A percentile compares a stretch with the other conserved stretches of the same genome.
Evolutionary conservation across 768 basidiomycete species (phyloP).

Genomic region (Calocybe gangraenosa): DNA sequence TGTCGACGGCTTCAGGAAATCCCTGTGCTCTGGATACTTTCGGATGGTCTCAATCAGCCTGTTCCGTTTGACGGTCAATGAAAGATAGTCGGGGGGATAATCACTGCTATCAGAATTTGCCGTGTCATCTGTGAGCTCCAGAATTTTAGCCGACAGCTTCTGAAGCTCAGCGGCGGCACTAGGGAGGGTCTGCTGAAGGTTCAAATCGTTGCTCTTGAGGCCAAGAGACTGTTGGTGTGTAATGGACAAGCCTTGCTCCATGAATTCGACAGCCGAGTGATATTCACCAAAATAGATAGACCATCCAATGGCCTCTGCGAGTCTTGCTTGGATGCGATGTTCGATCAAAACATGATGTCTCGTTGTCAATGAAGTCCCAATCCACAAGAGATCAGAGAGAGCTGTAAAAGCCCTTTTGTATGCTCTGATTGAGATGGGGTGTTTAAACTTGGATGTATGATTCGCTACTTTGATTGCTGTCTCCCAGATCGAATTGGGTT

Average conservation of each 20-base stretch:
- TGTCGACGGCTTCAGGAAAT: slow-evolving; percentile 22
- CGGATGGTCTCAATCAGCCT: slow-evolving; percentile 22
- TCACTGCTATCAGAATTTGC: not conserved
- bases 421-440: not conserved
- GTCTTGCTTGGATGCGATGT: not conserved
- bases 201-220: not conserved
- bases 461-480: too few relatives aligned
- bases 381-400: slow-evolving; percentile 3
- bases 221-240: slow-evolving; percentile 7
- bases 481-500: too few relatives aligned
- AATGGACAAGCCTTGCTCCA: slow-evolving; percentile 9
- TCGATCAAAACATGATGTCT: not conserved
- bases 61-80: slow-evolving; percentile 4
- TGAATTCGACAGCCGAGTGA: slow-evolving; percentile 4
- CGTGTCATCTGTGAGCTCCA: not conserved
- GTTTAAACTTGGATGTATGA: too few relatives aligned
- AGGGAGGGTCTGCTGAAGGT: not conserved
- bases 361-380: not conserved
- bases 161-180: not conserved
- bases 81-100: not conserved
- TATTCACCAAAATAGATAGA: slow-evolving; percentile 5
- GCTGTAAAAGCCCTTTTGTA: not conserved
- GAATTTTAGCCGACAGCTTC: not conserved
- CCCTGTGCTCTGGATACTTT: slow-evolving; percentile 24
- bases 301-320: not conserved